phyloP scores from a whole-genome alignment of 176 grass and related monocot species.

The Lolium multiflorum region DNA sequence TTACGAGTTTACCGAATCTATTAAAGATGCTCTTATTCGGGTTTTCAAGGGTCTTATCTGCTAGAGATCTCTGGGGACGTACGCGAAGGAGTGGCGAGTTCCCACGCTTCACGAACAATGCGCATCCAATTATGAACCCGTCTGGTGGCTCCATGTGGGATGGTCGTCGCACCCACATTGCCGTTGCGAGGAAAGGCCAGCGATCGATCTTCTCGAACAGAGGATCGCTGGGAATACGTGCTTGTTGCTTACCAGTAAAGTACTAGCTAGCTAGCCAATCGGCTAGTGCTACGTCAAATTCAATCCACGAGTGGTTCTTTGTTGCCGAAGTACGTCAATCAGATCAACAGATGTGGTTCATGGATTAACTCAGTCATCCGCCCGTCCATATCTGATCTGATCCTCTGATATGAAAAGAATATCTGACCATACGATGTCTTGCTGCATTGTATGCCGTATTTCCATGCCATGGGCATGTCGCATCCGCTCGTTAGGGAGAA shows the following conservation, averaged over 20 bases:
- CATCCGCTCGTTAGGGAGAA: slow-evolving; percentile 7
- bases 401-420: neutral
- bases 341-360: neutral
- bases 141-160: neutral
- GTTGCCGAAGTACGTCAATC: neutral
- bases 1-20: too few relatives aligned
- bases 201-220: neutral
- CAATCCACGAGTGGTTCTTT: slow-evolving; percentile 12
- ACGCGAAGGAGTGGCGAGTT: neutral
- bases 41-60: too few relatives aligned
- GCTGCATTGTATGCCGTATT: neutral
- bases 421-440: neutral
- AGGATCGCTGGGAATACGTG: slow-evolving; percentile 7
- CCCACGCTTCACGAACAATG: neutral
- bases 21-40: too few relatives aligned
- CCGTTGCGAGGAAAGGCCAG: slow-evolving; percentile 6
- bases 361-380: neutral
- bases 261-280: neutral
- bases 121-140: slow-evolving; percentile 10
- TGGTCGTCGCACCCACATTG: neutral
- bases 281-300: neutral
- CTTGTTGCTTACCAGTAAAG: neutral
- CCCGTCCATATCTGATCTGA: neutral
- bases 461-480: slow-evolving; percentile 2
- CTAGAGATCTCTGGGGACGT: too few relatives aligned